Evolutionary conservation across 768 basidiomycete species (phyloP), one percentile per base, ranked within the genome.

Genomic region (Kockovaella imperatae): DNA sequence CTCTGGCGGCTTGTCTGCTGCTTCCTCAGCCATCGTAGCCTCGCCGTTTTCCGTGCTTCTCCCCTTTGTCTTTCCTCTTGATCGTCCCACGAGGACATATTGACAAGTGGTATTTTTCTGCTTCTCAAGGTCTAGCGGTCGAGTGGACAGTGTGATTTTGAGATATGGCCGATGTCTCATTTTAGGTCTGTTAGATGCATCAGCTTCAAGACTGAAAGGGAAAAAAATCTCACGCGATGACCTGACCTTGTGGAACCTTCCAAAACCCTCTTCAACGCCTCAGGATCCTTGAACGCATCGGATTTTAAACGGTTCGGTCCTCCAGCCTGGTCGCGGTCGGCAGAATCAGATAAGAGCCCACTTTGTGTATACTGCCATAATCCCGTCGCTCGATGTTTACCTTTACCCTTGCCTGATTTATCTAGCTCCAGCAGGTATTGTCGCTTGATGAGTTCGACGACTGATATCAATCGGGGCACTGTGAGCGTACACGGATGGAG

Each of bases 391-490:
- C 31, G 26, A 39, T 52, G 43, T 45, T 53, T 61, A 14, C 52
- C 50, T 35, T 52, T 50, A 2, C 52, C 35, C 30, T 44, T 28
- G 13, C 32, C 31, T 5, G 45, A 18, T 1, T 32, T 47, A 23
- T 34, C 44, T 21, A 48, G n/a, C 15, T 14, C n/a, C 15, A 21
- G 45, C 30, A 60, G 43, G 41, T 60, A 87, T 62, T 87, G 84
- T 23, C 87, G 79, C 62, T 89, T 89, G 59, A 87, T 79, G 47
- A 89, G 85, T 69, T 91, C 87, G 0, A 80, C 81, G 3, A 87
- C 83, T 0, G 82, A 80, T 30, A 90, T 74, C 6, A 91, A 75
- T 0, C 83, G 79, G 0, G 85, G 80, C 4, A 80, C 76, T 6
- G 73, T 64, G 0, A 71, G 45, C 1, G 61, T 66, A 18, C 60